Evolutionary conservation across 2,329 filamentous ascomycete species (phyloP), one percentile per base, ranked within the genome.

Genomic region (Fusarium torulosum): DNA sequence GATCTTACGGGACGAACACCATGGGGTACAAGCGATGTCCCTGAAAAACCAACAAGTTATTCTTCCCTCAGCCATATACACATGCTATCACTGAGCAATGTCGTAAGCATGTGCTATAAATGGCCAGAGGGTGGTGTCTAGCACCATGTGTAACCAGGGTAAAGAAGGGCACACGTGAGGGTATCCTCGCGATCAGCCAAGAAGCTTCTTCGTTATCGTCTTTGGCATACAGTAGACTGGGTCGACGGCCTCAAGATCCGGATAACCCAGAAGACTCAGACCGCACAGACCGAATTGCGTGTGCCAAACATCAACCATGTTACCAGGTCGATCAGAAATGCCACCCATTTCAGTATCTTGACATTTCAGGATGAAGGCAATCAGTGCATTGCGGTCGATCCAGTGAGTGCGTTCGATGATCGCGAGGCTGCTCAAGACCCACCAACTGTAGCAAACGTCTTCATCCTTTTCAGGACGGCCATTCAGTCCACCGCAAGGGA

Each of bases 361-460:
- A 75, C 93, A 97, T 66, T 86, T 85, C 59, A 99, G 80, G 54
- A 99, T 97, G 79, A 97, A 99, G 23, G 80, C 78, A 51, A 89
- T 86, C 72, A 99, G 85, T 75, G 92, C 92, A 58, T 90, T 84
- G 49, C 89, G 87, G 81, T 99, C 93, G 76, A 99, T 96, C 96
- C 96, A 99, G 77, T 97, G 92, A 53, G 94, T 85, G 55, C 90
- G 90, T 53, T 86, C 89, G 70, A 99, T 92, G 85, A 98, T 97
- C 44, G 91, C 90, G 70, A 99, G 82, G 77, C 94, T 97, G 75
- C 92, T 95, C 75, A 95, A 82, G 43, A 98, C 96, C 96, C 96
- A 99, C 96, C 96, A 99, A 77, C 93, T 97, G 81, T 99, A 99
- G 81, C 96, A 99, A 15, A 97, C 95, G 77, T 99, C 96, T 77